Conservation (phyloP, 2,329 filamentous ascomycete genomes). For the Myriosclerotinia scirpicola region DNA sequence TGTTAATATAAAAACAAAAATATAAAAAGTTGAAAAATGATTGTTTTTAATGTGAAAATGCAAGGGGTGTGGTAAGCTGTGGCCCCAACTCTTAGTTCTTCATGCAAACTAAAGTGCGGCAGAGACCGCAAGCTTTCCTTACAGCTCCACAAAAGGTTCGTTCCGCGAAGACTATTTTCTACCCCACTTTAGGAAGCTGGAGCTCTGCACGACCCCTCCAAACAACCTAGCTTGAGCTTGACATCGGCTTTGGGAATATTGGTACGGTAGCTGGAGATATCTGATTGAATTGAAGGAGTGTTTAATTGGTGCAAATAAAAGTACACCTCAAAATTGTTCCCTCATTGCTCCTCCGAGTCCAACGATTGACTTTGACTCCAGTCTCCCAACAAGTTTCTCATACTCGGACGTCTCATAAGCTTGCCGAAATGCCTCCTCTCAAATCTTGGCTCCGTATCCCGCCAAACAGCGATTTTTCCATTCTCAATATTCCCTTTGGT, state of each 20-base stretch:
- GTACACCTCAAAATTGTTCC: neutral
- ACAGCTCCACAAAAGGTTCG: neutral
- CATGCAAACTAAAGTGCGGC: neutral
- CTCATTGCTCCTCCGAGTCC: too few species aligned
- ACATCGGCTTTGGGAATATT: neutral
- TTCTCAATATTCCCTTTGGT: constrained; percentile 75
- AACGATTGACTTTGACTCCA: neutral
- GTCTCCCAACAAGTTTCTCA: neutral
- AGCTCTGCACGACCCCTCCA: constrained; percentile 2
- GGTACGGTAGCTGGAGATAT: neutral
- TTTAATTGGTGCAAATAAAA: neutral
- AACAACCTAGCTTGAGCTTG: constrained; percentile 4
- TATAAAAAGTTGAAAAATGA: too few species aligned
- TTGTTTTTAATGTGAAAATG: too few species aligned
- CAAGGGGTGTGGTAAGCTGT: too few species aligned
- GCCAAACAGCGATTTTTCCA: constrained; percentile 55
- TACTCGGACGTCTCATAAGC: neutral
- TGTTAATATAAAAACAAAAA: too few species aligned
- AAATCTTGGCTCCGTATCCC: constrained; percentile 40
- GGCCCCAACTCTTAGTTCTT: too few species aligned
- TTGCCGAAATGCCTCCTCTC: constrained; percentile 36
- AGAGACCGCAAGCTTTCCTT: neutral
- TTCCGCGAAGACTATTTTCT: neutral
- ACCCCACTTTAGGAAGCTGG: neutral
- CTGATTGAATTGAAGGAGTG: neutral